Percentiles rank a stretch among this genome's conserved stretches.
phyloP scores from a whole-genome alignment of 129 eudicot species.

The Mikania micrantha region DNA sequence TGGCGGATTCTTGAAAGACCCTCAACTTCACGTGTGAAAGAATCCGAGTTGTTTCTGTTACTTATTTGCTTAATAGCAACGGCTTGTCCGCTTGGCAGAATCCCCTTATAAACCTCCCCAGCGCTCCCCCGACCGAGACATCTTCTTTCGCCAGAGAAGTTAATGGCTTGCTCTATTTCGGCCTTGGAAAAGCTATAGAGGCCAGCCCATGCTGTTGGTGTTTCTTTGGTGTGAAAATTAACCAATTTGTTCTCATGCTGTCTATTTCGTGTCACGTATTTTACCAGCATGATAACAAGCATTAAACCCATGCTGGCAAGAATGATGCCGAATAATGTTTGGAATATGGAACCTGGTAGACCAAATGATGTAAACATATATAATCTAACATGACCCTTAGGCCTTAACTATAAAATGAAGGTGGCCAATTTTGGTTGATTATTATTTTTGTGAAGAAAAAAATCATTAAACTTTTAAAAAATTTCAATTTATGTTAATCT shows the following conservation, averaged over 20 bases:
- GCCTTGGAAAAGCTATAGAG: conserved; percentile 63
- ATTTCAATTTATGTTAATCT: no score
- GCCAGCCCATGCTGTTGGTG: conserved; percentile 41
- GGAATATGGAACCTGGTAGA: conserved; percentile 42
- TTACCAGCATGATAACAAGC: conserved; percentile 45
- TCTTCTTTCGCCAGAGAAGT: conserved; percentile 42
- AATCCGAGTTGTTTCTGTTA: conserved; percentile 50
- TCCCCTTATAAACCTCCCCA: conserved; percentile 64
- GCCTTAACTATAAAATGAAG: neutral
- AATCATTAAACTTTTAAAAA: no score
- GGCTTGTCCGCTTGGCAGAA: conserved; percentile 71
- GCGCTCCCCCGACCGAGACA: conserved; percentile 75
- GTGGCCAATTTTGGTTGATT: no score
- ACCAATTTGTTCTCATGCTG: conserved; percentile 20
- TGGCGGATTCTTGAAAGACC: conserved; percentile 64
- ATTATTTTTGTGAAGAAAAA: no score
- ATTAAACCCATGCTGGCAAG: conserved; percentile 39
- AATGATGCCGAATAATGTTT: conserved; percentile 38
- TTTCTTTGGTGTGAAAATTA: conserved; percentile 26
- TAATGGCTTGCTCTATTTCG: conserved; percentile 59
- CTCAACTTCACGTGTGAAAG: conserved; percentile 61
- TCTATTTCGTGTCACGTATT: conserved; percentile 47
- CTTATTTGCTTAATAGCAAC: conserved; percentile 70
- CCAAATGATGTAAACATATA: neutral
- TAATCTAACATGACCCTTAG: neutral